A percentile compares a stretch with the other conserved stretches of the same genome.
Evolutionary conservation across 1,139 yeast species (phyloP).

Genomic region (Yamadazyma atlantica): DNA sequence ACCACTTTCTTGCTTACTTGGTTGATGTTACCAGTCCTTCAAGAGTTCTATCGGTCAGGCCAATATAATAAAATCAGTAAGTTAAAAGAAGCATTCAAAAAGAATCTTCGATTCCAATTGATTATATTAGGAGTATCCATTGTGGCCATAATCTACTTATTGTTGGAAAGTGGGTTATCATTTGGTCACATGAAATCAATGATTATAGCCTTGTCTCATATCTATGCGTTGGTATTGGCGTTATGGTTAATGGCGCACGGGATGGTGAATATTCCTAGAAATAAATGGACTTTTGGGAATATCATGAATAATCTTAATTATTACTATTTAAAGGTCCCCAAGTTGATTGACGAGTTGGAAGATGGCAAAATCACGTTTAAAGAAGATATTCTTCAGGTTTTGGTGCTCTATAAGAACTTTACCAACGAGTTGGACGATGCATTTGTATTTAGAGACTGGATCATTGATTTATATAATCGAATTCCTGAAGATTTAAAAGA

Average conservation of each 20-base stretch:
- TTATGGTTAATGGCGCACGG: constrained; percentile 89
- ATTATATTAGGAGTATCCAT: constrained; percentile 54
- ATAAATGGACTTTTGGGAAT: constrained; percentile 51
- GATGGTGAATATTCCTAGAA: constrained; percentile 63
- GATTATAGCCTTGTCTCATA: constrained; percentile 74
- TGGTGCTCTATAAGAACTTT: constrained; percentile 40
- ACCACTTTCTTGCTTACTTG: constrained; percentile 74
- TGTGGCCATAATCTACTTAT: constrained; percentile 58
- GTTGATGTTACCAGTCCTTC: constrained; percentile 68
- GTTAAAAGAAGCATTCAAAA: constrained; percentile 56
- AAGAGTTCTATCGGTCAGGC: constrained; percentile 73
- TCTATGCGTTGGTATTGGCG: constrained; percentile 74
- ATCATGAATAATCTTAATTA: constrained; percentile 38
- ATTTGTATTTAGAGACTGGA: constrained; percentile 43
- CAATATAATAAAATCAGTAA: constrained; percentile 48
- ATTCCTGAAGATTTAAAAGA: constrained; percentile 40
- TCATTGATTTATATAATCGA: constrained; percentile 27
- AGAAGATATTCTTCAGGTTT: constrained; percentile 65
- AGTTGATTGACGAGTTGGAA: constrained; percentile 58
- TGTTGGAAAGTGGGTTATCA: constrained; percentile 60
- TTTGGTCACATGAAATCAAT: constrained; percentile 60
- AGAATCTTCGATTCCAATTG: constrained; percentile 61
- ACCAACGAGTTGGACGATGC: constrained; percentile 34
- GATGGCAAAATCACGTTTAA: constrained; percentile 64
- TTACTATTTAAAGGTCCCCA: constrained; percentile 56